Percentiles rank a stretch among this genome's conserved stretches.
phyloP scores from a whole-genome alignment of 139 green algal genomes.

The Mesotaenium endlicherianum region DNA sequence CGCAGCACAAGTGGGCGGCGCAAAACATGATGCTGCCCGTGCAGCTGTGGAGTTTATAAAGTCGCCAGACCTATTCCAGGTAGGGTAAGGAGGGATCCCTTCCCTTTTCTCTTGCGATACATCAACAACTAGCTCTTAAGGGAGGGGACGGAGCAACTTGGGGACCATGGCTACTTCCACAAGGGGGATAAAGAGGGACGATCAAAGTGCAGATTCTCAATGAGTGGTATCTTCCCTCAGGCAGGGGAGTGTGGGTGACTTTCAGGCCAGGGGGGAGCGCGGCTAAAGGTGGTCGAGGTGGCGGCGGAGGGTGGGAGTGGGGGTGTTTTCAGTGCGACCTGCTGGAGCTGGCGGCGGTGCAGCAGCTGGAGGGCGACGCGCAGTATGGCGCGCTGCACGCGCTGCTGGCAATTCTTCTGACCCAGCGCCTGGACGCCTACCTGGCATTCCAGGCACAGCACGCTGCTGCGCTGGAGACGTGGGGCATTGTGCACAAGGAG shows the following conservation, averaged over 20 bases:
- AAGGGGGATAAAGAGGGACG: too few species aligned
- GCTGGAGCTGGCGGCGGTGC: conserved; percentile 32
- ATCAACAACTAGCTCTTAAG: not conserved
- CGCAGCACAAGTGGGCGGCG: not conserved
- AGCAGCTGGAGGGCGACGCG: conserved; percentile 27
- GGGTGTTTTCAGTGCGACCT: conserved; percentile 49
- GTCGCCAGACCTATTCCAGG: conserved; percentile 27
- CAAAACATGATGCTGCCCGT: conserved; percentile 9
- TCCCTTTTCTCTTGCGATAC: not conserved
- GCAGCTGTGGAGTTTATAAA: conserved; percentile 33
- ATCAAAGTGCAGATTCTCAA: not conserved
- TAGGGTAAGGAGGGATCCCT: not conserved
- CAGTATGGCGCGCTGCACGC: conserved; percentile 11
- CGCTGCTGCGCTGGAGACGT: not conserved
- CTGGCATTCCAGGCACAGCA: conserved; percentile 20
- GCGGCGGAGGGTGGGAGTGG: not conserved
- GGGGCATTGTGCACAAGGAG: conserved; percentile 37
- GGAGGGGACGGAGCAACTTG: too few species aligned
- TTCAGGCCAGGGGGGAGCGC: not conserved
- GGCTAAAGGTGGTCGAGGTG: not conserved
- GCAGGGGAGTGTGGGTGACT: not conserved
- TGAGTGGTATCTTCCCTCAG: not conserved
- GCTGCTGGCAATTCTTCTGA: conserved; percentile 48
- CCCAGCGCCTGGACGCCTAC: not conserved
- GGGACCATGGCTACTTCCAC: too few species aligned